Conservation (phyloP, 2,329 filamentous ascomycete genomes). For the Neurospora crassa region DNA sequence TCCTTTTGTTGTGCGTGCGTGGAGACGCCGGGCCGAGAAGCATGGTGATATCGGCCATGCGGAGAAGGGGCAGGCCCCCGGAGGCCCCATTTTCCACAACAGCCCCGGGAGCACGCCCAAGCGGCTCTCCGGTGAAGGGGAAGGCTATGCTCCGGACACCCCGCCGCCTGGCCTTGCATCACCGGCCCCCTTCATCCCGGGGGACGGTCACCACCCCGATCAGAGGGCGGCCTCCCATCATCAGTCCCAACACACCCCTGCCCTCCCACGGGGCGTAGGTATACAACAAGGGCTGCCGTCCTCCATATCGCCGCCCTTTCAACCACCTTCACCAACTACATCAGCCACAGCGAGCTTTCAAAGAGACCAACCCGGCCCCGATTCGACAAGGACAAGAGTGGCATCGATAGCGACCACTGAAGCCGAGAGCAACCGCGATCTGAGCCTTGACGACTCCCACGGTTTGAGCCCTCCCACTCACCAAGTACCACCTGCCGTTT, state of each 20-base stretch:
- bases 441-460: conserved; percentile 17
- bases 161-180: conserved; percentile 7
- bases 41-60: conserved; percentile 19
- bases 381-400: conserved; percentile 1
- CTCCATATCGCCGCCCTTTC: conserved; percentile 14
- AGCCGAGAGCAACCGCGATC: conserved; percentile 14
- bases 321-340: conserved; percentile 7
- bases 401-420: conserved; percentile 12
- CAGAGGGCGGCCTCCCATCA: conserved; percentile 8
- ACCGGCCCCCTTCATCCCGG: conserved; percentile 1
- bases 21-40: conserved; percentile 16
- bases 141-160: conserved; percentile 2
- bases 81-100: conserved; percentile 15
- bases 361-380: not conserved
- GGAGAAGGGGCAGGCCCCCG: conserved; percentile 22
- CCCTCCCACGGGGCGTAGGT: conserved; percentile 11
- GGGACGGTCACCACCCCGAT: conserved; percentile 6
- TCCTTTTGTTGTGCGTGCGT: conserved; percentile 24
- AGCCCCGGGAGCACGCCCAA: conserved; percentile 13
- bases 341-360: not conserved
- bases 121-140: conserved; percentile 11
- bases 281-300: conserved; percentile 16
- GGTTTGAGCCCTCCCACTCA: conserved; percentile 12
- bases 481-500: conserved; percentile 14
- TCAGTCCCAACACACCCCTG: conserved; percentile 7